These are phyloP conservation scores for Populus hybrid DNA, from an alignment of 441 rosid species.

Conservation along the genomic window DNA sequence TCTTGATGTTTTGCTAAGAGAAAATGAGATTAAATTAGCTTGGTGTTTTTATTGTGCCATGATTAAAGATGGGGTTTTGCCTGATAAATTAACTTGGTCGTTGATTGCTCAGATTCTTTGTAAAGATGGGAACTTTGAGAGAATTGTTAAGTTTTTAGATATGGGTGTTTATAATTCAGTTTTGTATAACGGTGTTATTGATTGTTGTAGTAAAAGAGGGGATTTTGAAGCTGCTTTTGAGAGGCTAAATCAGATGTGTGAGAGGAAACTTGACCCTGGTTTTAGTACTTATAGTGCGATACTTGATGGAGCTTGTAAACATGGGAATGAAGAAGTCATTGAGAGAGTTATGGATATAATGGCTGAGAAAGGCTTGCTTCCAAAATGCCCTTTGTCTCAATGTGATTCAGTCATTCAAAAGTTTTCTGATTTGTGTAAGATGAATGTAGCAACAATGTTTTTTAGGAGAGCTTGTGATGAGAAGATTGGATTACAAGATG, in stretches of 20 bases:
- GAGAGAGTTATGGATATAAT: slow-evolving; percentile 40
- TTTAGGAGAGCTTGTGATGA: slow-evolving; percentile 41
- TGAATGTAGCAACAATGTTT: slow-evolving; percentile 55
- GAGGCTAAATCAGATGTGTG: slow-evolving; percentile 47
- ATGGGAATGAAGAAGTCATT: slow-evolving; percentile 33
- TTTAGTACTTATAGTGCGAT: slow-evolving; percentile 45
- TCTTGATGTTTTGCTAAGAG: slow-evolving; percentile 45
- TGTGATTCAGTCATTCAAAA: slow-evolving; percentile 44
- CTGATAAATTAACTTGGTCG: slow-evolving; percentile 49
- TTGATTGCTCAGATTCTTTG: slow-evolving; percentile 48
- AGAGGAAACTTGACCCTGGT: slow-evolving; percentile 40
- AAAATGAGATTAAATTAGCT: slow-evolving; percentile 36
- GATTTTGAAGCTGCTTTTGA: slow-evolving; percentile 45
- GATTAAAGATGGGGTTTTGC: slow-evolving; percentile 38
- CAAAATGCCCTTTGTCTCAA: slow-evolving; percentile 1
- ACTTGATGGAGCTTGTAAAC: slow-evolving; percentile 70
- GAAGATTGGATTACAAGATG: slow-evolving; percentile 31
- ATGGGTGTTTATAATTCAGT: slow-evolving; percentile 45
- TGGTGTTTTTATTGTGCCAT: slow-evolving; percentile 56
- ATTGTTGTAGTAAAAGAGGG: slow-evolving; percentile 45
- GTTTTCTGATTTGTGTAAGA: slow-evolving; percentile 56
- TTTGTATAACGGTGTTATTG: slow-evolving; percentile 52
- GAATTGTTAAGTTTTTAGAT: slow-evolving; percentile 44
- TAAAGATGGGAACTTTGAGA: slow-evolving; percentile 41
- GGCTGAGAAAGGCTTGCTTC: slow-evolving; percentile 43